A percentile compares a stretch with the other conserved stretches of the same genome.
These are phyloP conservation scores for Whalleya microplaca DNA, from an alignment of 2,329 filamentous ascomycete genomes.

Conservation along the genomic window DNA sequence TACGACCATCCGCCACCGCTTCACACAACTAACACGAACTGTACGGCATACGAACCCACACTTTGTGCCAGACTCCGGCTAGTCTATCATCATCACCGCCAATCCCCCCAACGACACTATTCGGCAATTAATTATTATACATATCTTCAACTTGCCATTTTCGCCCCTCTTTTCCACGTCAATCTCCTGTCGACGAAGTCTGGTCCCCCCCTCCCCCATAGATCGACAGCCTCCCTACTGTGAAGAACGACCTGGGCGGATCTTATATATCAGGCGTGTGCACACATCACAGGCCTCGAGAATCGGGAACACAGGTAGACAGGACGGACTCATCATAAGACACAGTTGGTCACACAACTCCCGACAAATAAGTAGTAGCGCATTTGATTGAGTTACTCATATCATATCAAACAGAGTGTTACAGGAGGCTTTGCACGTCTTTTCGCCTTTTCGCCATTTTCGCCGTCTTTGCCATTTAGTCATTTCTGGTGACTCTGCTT, in stretches of 20 bases:
- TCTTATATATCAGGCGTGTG: constrained; percentile 28
- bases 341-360: constrained; percentile 30
- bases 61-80: constrained; percentile 35
- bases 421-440: constrained; percentile 26
- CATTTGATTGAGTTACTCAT: constrained; percentile 25
- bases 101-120: constrained; percentile 30
- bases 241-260: constrained; percentile 26
- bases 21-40: constrained; percentile 33
- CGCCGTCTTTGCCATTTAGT: constrained; percentile 19
- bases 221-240: constrained; percentile 10
- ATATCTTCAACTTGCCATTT: constrained; percentile 26
- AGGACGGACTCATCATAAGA: too few species aligned
- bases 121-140: constrained; percentile 32
- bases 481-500: constrained; percentile 23
- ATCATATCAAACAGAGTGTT: constrained; percentile 22
- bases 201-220: not conserved
- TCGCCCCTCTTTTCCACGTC: constrained; percentile 28
- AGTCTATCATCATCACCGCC: constrained; percentile 31
- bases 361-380: constrained; percentile 22
- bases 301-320: constrained; percentile 19
- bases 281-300: not conserved
- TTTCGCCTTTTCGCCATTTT: constrained; percentile 19
- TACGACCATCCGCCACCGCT: constrained; percentile 29
- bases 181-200: constrained; percentile 30
- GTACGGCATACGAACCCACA: constrained; percentile 29